A percentile compares a stretch with the other conserved stretches of the same genome.
Conservation (phyloP, 768 basidiomycete genomes). For the Clitopilus hobsonii region DNA sequence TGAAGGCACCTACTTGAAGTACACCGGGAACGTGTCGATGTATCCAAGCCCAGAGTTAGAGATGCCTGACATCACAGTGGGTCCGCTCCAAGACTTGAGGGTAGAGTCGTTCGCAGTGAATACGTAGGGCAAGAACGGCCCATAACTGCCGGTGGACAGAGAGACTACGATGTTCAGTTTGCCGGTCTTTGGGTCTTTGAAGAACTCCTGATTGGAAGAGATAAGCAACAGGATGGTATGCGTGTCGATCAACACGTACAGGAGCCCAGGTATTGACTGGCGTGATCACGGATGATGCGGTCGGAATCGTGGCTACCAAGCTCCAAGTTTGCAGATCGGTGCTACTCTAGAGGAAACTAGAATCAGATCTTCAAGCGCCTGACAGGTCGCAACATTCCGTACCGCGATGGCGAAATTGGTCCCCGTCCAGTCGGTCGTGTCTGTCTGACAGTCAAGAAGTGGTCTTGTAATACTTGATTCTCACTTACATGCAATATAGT, state of each 20-base stretch:
- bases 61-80: conserved; percentile 28
- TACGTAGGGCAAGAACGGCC: conserved; percentile 29
- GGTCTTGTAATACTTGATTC: background rate
- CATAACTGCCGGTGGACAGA: conserved; percentile 30
- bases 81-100: conserved; percentile 23
- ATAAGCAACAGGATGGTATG: background rate
- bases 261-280: conserved; percentile 31
- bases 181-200: conserved; percentile 29
- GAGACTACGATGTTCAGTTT: conserved; percentile 28
- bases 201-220: conserved; percentile 22
- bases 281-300: conserved; percentile 20
- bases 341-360: conserved; percentile 18
- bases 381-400: conserved; percentile 3
- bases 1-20: conserved; percentile 20
- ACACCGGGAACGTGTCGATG: conserved; percentile 30
- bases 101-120: conserved; percentile 26
- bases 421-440: conserved; percentile 30
- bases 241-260: conserved; percentile 7
- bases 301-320: conserved; percentile 22
- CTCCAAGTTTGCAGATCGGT: conserved; percentile 24
- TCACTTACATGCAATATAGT: conserved; percentile 26
- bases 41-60: conserved; percentile 29
- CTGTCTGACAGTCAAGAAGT: conserved; percentile 7
- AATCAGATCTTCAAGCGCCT: no score
- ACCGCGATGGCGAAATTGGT: conserved; percentile 31